phyloP scores from a whole-genome alignment of 2,329 filamentous ascomycete genomes.

The Sarocladiaceae sp. region DNA sequence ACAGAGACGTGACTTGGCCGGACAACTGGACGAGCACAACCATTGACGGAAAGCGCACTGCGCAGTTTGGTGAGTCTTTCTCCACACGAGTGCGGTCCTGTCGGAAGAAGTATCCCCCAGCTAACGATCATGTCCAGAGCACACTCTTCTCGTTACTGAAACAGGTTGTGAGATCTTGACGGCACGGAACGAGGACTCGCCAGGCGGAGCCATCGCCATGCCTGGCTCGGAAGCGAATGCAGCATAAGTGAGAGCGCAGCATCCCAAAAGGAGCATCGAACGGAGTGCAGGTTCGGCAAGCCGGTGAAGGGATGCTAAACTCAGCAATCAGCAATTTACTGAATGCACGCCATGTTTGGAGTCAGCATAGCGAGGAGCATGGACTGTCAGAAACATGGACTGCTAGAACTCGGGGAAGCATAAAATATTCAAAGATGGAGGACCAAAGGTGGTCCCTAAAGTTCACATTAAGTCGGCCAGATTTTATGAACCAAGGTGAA shows the following conservation, averaged over 20 bases:
- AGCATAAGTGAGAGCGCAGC: not conserved
- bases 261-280: not conserved
- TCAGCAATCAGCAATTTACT: no score
- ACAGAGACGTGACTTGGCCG: slow-evolving; percentile 93
- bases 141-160: slow-evolving; percentile 79
- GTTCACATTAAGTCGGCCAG: no score
- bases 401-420: no score
- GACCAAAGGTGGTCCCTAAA: no score
- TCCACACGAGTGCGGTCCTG: no score
- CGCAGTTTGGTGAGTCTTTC: slow-evolving; percentile 73
- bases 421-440: no score
- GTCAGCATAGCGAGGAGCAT: not conserved
- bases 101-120: no score
- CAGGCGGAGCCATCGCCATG: slow-evolving; percentile 67
- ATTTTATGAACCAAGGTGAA: not conserved
- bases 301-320: no score
- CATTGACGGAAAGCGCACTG: slow-evolving; percentile 80
- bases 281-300: not conserved
- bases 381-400: no score
- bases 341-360: no score
- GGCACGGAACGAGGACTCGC: slow-evolving; percentile 66
- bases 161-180: slow-evolving; percentile 79
- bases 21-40: slow-evolving; percentile 99
- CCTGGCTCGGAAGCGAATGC: slow-evolving; percentile 27
- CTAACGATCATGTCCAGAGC: slow-evolving; percentile 45